Evolutionary conservation across 2,329 filamentous ascomycete species (phyloP), one percentile per base, ranked within the genome.

Genomic region (Dactylellina sp.): DNA sequence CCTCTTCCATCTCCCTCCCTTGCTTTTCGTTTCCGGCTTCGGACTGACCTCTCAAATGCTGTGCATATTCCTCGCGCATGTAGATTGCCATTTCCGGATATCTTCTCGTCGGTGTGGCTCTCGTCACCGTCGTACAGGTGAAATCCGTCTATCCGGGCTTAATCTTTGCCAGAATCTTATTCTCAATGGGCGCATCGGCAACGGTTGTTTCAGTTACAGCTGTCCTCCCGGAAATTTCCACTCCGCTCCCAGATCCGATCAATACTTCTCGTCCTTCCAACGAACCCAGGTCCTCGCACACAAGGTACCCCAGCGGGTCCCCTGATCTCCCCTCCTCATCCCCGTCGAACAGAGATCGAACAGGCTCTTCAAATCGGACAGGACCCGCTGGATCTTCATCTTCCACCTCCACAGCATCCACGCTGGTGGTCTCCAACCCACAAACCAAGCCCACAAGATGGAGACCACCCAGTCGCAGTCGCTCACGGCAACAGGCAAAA

Each of bases 171-270:
- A 86, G 95, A 76, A 84, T 98, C 56, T 84, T 96, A 63, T 99
- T 99, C 82, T 95, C 93, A 77, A 78, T 97, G 16, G 95, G 95
- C 22, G 95, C 91, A 18, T 93, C 93, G n/a, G 95, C 94, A 20
- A 89, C 71, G 6, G 62, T 68, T 9, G 71, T 75, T 63, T 70
- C 71, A 91, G 85, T 93, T 80, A 98, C 95, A 7, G 95, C 95
- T 2, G 92, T 96, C 49, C 84, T 99, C 22, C 95, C 95, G 0
- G 89, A 85, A 25, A 88, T 90, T 81, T 87, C 87, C 28, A 78
- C 52, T 35, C 76, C 76, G 16, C 55, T 20, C 14, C 55, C 47
- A 53, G 50, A 55, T 47, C 32, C 49, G 12, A 49, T 16, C 1
- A 35, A 6, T 37, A 6, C 20, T 28, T 44, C 57, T 12, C 28